These are phyloP conservation scores for Fraxinus latifolia DNA, from an alignment of 305 asterid species.

Conservation along the genomic window DNA sequence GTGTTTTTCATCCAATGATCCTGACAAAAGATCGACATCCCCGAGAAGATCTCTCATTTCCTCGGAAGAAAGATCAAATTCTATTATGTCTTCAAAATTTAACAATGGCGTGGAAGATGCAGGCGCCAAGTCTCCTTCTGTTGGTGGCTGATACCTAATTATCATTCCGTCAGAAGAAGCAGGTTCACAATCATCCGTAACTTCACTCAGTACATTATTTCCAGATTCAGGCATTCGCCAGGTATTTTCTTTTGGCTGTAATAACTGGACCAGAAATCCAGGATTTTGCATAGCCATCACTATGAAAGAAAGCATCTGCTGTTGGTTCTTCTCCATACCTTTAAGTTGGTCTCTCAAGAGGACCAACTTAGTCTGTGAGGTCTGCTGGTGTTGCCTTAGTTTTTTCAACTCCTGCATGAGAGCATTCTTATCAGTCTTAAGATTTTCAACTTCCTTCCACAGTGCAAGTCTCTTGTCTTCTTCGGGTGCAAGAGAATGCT, in stretches of 20 bases:
- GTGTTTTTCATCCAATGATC: conserved; percentile 47
- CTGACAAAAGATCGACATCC: conserved; percentile 51
- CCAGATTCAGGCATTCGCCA: conserved; percentile 55
- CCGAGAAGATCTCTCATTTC: conserved; percentile 58
- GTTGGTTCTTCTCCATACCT: conserved; percentile 89
- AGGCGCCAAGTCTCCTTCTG: conserved; percentile 29
- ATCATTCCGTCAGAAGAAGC: conserved; percentile 50
- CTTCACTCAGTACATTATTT: conserved; percentile 46
- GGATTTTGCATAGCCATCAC: conserved; percentile 98
- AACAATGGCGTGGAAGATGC: conserved; percentile 26
- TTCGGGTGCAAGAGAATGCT: conserved; percentile 33
- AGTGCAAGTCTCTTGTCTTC: conserved; percentile 52
- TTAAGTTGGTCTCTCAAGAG: conserved; percentile 60
- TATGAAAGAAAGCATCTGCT: conserved; percentile 94
- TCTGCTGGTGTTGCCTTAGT: conserved; percentile 64
- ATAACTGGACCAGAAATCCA: conserved; percentile 60
- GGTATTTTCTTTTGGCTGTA: conserved; percentile 70
- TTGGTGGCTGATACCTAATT: conserved; percentile 65
- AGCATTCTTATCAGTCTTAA: conserved; percentile 53
- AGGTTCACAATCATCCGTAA: conserved; percentile 47
- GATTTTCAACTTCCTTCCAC: conserved; percentile 77
- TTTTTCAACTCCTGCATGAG: conserved; percentile 66
- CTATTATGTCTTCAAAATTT: conserved; percentile 50
- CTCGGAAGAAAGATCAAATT: conserved; percentile 57
- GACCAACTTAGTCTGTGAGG: conserved; percentile 61